Evolutionary conservation across 2,329 filamentous ascomycete genomes (phyloP), one percentile per base, ranked within the genome.

Genomic region (Monilinia aucupariae): DNA sequence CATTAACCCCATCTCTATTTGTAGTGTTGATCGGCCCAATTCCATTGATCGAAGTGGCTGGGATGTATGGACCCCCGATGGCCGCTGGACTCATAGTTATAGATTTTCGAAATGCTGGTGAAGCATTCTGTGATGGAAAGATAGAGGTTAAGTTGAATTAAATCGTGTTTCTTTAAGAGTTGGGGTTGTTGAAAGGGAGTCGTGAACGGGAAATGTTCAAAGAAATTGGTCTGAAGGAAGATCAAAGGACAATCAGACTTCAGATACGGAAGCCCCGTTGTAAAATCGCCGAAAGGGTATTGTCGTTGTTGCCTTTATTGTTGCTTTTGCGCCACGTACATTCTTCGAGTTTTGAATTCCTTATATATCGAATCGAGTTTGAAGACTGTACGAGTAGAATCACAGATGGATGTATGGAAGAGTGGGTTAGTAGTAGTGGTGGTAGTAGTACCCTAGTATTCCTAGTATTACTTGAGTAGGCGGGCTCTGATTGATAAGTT

Each of bases 1-100:
- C 67, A 52, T 68, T 67, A 32, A 50, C 27, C 12, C 50, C 49
- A 39, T 54, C 43, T 45, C 43, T 59, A n/a, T 53, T 59, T 48
- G 62, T 64, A 22, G 64, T 64, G 27, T 65, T 65, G 47, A 71
- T 62, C 48, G 70, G 67, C 27, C 67, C 67, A 54, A 60, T 67
- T 61, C 65, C 68, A 64, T 71, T 68, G 52, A 68, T 49, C n/a
- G 68, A 65, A 27, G 65, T 63, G 17, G 69, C 63, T 64, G 66
- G 66, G 61, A 64, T 65, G 59, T 69, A 61, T 56, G 67, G 65
- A 41, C 68, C 67, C 39, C 66, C 68, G 20, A 69, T 63, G 48
- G 68, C 68, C 45, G 64, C 65, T 64, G 73, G 71, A 70, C 72
- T 74, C 73, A 74, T 74, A 45, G 55, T 63, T 62, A 64, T 50